Evolutionary conservation across 805 yeast genomes (phyloP), one percentile per base, ranked within the genome.

Genomic region (Candida berthetii): DNA sequence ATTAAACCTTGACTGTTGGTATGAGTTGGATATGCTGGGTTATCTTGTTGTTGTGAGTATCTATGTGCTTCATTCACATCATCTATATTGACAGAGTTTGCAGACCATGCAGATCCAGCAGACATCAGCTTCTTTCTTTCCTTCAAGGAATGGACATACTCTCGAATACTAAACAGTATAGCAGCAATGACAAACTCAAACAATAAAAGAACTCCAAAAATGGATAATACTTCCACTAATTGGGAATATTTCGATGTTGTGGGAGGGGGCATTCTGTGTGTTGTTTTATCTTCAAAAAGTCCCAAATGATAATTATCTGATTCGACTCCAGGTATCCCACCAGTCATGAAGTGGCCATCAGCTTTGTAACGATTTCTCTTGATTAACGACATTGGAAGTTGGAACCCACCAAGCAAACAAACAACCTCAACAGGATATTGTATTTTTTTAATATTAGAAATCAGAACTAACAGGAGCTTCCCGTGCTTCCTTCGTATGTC

Each of bases 301-400:
- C 54, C 60, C n/a, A 54, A 40, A 42, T 56, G 62, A 36, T 50
- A 55, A 1, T 49, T 43, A 37, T 56, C 59, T 7, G 60, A 47
- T 17, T 38, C 39, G 7, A 55, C 53, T 8, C 61, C 61, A 6
- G 61, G 61, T 20, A 57, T 49, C 1, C 48, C 53, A 35, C 59
- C 41, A 38, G 29, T 11, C 9, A 10, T 22, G 25, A 22, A 9
- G 6, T 22, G 25, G 9, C 25, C 25, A 22, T 22, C 9, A 22
- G n/a, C n/a, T n/a, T n/a, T n/a, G n/a, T n/a, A n/a, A n/a, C n/a
- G n/a, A n/a, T n/a, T n/a, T n/a, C 24, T 22, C 24, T 22, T 22
- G 8, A 22, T 22, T 8, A 22, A 8, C 24, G 8, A 22, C 24
- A 22, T 22, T 22, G 24, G 24, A n/a, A n/a, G n/a, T n/a, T n/a